Percentiles rank a stretch among this genome's conserved stretches.
phyloP scores from a whole-genome alignment of 306 rosid species.

The Castanea mollissima region DNA sequence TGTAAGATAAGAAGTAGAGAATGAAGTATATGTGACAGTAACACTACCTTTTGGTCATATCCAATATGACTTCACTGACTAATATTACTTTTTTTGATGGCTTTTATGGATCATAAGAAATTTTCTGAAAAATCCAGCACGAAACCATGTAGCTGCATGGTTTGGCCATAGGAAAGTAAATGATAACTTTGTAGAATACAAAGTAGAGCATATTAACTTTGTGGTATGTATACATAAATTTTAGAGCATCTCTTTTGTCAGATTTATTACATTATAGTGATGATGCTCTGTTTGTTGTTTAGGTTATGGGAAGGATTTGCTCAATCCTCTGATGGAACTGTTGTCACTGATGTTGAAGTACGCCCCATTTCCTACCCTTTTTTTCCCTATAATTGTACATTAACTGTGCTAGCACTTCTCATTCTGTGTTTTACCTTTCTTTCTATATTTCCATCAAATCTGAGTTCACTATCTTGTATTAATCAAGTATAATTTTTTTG shows the following conservation, averaged over 20 bases:
- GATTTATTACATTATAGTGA: constrained; percentile 5
- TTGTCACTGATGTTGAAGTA: constrained; percentile 90
- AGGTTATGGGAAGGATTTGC: constrained; percentile 95
- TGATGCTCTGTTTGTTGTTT: constrained; percentile 20
- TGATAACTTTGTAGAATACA: too few relatives aligned
- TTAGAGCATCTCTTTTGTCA: constrained; percentile 2
- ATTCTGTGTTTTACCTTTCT: neutral
- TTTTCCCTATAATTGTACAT: neutral
- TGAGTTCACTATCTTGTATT: neutral
- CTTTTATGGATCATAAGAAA: too few relatives aligned
- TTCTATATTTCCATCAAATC: neutral
- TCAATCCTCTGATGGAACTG: constrained; percentile 87
- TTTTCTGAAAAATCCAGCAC: too few relatives aligned
- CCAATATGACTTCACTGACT: neutral
- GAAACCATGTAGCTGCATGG: too few relatives aligned
- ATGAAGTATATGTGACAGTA: too few relatives aligned
- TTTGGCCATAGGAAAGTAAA: too few relatives aligned
- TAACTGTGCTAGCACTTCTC: neutral
- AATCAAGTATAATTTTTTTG: neutral
- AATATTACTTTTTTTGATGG: neutral
- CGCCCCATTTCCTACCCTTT: constrained; percentile 23
- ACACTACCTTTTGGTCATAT: too few relatives aligned
- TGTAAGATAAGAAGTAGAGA: neutral
- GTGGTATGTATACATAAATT: neutral
- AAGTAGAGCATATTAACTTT: neutral